Evolutionary conservation across 805 yeast genomes (phyloP).

Genomic region (Pichia californica): DNA sequence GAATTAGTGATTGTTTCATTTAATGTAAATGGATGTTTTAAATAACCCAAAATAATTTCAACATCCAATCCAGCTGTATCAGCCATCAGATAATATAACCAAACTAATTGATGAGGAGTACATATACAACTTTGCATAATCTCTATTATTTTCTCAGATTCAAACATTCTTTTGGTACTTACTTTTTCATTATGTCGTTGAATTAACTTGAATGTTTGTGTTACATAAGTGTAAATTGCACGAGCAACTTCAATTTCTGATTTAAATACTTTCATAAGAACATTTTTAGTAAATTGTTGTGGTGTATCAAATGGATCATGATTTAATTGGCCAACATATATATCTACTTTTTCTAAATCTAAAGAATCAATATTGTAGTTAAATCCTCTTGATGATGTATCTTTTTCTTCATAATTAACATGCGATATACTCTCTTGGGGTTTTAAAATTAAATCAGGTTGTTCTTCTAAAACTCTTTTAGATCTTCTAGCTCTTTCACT

Average conservation of each 20-base stretch:
- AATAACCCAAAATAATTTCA: conserved; percentile 74
- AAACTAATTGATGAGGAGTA: conserved; percentile 58
- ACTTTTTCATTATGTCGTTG: conserved; percentile 30
- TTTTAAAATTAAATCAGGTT: conserved; percentile 57
- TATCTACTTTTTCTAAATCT: conserved; percentile 37
- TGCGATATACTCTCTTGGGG: conserved; percentile 45
- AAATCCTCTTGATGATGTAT: conserved; percentile 4
- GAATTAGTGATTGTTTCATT: conserved; percentile 26
- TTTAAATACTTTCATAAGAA: conserved; percentile 47
- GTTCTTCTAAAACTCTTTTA: conserved; percentile 51
- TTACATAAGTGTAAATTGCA: conserved; percentile 56
- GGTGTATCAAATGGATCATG: conserved; percentile 32
- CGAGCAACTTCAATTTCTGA: conserved; percentile 55
- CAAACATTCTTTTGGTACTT: conserved; percentile 27
- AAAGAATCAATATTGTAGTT: conserved; percentile 18
- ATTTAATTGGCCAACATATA: conserved; percentile 32
- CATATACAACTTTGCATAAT: conserved; percentile 24
- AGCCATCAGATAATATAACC: conserved; percentile 68
- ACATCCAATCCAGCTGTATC: conserved; percentile 63
- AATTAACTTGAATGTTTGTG: conserved; percentile 49
- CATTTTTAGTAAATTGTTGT: conserved; percentile 35
- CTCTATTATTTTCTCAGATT: conserved; percentile 20
- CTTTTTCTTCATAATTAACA: conserved; percentile 43
- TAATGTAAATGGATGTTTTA: conserved; percentile 68
- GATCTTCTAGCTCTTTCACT: conserved; percentile 68